A percentile compares a stretch with the other conserved stretches of the same genome.
Conservation (phyloP, 2,329 filamentous ascomycete genomes). For the Fusarium falciforme region DNA sequence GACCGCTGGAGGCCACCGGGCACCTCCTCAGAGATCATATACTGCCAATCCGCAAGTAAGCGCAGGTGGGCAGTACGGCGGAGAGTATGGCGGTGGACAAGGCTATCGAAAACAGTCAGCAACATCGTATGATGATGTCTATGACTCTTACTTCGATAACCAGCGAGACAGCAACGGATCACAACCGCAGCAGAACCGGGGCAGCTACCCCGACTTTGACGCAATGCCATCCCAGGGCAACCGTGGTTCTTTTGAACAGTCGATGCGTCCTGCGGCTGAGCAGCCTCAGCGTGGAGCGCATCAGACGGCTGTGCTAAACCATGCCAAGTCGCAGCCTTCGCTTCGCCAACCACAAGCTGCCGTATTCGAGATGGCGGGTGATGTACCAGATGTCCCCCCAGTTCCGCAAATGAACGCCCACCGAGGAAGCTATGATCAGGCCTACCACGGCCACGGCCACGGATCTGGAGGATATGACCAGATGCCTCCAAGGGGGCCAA, state of each 20-base stretch:
- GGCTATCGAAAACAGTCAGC: conserved; percentile 45
- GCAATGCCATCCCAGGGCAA: conserved; percentile 48
- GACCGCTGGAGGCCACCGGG: conserved; percentile 64
- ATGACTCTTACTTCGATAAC: conserved; percentile 65
- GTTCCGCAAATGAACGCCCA: conserved; percentile 51
- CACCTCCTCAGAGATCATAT: conserved; percentile 65
- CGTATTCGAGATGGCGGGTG: conserved; percentile 78
- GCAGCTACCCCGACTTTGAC: conserved; percentile 58
- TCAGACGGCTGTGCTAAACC: conserved; percentile 65
- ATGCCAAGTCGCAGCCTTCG: conserved; percentile 76
- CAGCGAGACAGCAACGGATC: conserved; percentile 44
- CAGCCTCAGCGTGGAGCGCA: conserved; percentile 62
- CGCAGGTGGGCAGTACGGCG: conserved; percentile 48
- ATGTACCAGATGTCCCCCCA: conserved; percentile 67
- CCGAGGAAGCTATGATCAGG: conserved; percentile 44
- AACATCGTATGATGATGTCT: conserved; percentile 62
- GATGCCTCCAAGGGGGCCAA: conserved; percentile 46
- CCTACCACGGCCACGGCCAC: conserved; percentile 13
- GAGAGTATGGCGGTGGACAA: conserved; percentile 47
- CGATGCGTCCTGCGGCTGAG: conserved; percentile 54
- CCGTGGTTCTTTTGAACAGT: conserved; percentile 60
- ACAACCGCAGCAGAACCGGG: conserved; percentile 34
- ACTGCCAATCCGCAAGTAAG: conserved; percentile 54
- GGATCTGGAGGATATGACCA: conserved; percentile 42
- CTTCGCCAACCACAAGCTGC: conserved; percentile 73